phyloP scores from a whole-genome alignment of 352 stramenopile species.

The Phytophthora idaei region DNA sequence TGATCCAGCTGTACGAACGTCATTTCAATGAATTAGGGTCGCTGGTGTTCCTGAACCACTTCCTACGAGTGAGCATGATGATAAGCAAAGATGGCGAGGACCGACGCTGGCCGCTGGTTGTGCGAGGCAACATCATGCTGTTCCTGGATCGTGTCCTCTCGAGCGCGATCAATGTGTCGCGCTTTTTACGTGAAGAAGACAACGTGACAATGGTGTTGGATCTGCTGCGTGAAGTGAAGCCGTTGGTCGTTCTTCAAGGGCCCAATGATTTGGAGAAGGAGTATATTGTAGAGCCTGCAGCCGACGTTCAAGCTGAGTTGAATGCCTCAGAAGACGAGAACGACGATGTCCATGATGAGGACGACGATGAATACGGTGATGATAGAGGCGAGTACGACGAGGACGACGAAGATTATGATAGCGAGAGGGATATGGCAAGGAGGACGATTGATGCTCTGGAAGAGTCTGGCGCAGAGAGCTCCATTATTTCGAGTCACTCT shows the following conservation, averaged over 20 bases:
- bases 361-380: constrained; percentile 47
- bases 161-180: constrained; percentile 78
- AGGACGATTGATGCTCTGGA: constrained; percentile 76
- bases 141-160: constrained; percentile 85
- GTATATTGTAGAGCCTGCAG: constrained; percentile 65
- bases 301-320: constrained; percentile 56
- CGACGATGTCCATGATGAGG: constrained; percentile 35
- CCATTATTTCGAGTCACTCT: constrained; percentile 40
- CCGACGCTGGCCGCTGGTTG: constrained; percentile 68
- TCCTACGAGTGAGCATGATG: constrained; percentile 84
- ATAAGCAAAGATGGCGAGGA: constrained; percentile 46
- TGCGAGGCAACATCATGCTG: constrained; percentile 85
- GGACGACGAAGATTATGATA: constrained; percentile 44
- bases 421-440: constrained; percentile 49
- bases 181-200: constrained; percentile 72
- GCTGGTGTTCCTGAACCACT: constrained; percentile 84
- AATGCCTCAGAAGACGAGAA: constrained; percentile 67
- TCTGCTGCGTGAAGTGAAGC: constrained; percentile 79
- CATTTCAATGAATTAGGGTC: constrained; percentile 79
- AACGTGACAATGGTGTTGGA: constrained; percentile 83
- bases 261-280: constrained; percentile 71
- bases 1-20: constrained; percentile 88
- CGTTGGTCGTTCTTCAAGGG: constrained; percentile 69
- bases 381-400: constrained; percentile 49
- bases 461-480: constrained; percentile 57